Evolutionary conservation across 2,329 filamentous ascomycete species (phyloP).

Genomic region (Tolypocladium tundrense): DNA sequence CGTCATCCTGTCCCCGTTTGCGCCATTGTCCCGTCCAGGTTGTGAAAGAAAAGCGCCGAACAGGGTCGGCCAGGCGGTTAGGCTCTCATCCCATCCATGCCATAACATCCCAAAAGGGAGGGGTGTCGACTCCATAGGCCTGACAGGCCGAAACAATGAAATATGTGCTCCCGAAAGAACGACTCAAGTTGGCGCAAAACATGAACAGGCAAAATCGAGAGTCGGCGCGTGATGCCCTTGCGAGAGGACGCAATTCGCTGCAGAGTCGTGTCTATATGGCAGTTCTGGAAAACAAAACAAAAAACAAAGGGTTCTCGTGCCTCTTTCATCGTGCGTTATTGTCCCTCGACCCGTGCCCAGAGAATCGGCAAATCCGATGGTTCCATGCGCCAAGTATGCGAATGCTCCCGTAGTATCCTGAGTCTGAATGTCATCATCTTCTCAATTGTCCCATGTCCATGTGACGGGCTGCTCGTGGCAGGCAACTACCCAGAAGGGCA

Average conservation of each 20-base stretch:
- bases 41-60: background rate
- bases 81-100: background rate
- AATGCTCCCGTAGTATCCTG: conserved; percentile 11
- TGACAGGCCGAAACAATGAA: conserved; percentile 2
- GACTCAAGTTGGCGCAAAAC: conserved; percentile 1
- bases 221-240: background rate
- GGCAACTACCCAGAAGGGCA: conserved; percentile 3
- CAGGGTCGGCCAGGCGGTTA: background rate
- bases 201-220: conserved; percentile 3
- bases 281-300: background rate
- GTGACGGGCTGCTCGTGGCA: background rate
- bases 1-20: background rate
- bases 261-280: conserved; percentile 21
- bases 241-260: conserved; percentile 13
- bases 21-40: background rate
- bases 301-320: conserved; percentile 6
- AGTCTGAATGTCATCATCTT: background rate
- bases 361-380: conserved; percentile 10
- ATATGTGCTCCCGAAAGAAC: background rate
- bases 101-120: background rate
- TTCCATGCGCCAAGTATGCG: conserved; percentile 22
- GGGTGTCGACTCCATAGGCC: background rate
- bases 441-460: background rate
- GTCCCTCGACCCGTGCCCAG: conserved; percentile 7
- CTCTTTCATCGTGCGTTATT: conserved; percentile 8